Percentiles rank a stretch among this genome's conserved stretches.
phyloP scores from a whole-genome alignment of 148 eudicot species.

The Fagopyrum homotropicum region DNA sequence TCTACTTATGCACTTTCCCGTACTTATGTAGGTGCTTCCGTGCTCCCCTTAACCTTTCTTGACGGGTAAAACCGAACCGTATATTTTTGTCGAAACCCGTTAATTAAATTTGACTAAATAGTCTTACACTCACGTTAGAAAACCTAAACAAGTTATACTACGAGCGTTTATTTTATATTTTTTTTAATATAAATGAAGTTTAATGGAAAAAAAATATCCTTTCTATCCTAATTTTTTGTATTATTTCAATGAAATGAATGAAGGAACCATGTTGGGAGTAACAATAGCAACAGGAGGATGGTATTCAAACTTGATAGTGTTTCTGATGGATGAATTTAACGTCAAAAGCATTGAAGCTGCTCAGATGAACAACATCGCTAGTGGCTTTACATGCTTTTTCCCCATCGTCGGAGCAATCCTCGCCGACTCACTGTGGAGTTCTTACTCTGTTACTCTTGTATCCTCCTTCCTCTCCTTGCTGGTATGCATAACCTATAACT shows the following conservation, averaged over 20 bases:
- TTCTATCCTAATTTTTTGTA: too few species aligned
- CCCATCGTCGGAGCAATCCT: conserved; percentile 54
- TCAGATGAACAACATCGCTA: conserved; percentile 36
- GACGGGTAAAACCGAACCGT: too few species aligned
- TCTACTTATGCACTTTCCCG: not conserved
- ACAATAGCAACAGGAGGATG: conserved; percentile 39
- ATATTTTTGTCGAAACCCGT: too few species aligned
- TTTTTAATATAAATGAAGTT: too few species aligned
- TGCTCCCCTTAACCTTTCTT: not conserved
- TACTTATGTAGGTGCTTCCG: too few species aligned
- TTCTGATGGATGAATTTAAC: conserved; percentile 39
- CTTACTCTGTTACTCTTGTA: conserved; percentile 32
- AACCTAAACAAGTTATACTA: too few species aligned
- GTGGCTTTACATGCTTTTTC: conserved; percentile 35
- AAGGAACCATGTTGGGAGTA: conserved; percentile 38
- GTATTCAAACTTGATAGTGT: conserved; percentile 38
- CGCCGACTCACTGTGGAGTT: conserved; percentile 42
- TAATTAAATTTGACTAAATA: too few species aligned
- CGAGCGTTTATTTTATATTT: too few species aligned
- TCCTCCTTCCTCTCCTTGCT: conserved; percentile 36
- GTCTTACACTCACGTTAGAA: too few species aligned
- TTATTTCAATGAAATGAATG: not conserved
- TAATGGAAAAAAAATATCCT: too few species aligned
- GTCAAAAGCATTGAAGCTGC: conserved; percentile 42
- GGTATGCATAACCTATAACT: conserved; percentile 19